Base-by-base conservation (phyloP, 345 rosid species). In the Aquilaria yunnanensis region DNA sequence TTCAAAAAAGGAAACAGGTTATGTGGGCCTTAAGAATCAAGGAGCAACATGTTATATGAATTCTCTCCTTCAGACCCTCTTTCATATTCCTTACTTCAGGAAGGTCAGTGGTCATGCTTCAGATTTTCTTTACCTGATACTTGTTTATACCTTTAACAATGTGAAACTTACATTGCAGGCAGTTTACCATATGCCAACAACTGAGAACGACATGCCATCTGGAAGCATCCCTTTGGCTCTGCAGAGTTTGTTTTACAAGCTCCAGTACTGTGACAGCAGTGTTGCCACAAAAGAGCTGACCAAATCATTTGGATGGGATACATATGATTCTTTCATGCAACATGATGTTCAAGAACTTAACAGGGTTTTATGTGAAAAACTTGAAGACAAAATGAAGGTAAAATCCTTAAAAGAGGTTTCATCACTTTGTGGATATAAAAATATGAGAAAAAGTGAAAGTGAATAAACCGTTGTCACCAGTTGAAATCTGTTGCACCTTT, bases 31-130 rank as follows among this genome's bases (percentile, higher is more conserved):
- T 56, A 93, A 93, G 80, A 93, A 93, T 75, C 98, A 93, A 81
- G 98, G 98, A 69, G 97, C 98, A n/a, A 90, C 98, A 31, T 93
- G 98, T 78, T 93, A 93, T 77, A 93, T 93, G 98, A 93, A 93
- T 72, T 90, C 98, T 77, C 85, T 93, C 62, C 79, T 93, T 9
- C 98, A 93, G 63, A 88, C 96, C n/a, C 76, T 90, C 9, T 93
- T 83, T 71, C 97, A 90, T 63, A 86, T 90, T 70, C 97, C 97
- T 41, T 93, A 93, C 83, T 93, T 93, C 78, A 84, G 98, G 74
- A 93, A 90, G 97, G 98, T 90, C 52, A 32, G 75, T 61, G 56
- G 46, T 31, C 16, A 51, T 62, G 54, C 66, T 34, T 62, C 47
- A 16, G 30, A 31, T 54, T 70, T 60, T 47, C n/a, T 16, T 74